phyloP scores from a whole-genome alignment of 2,329 filamentous ascomycete genomes.

The Alternaria infectoria region DNA sequence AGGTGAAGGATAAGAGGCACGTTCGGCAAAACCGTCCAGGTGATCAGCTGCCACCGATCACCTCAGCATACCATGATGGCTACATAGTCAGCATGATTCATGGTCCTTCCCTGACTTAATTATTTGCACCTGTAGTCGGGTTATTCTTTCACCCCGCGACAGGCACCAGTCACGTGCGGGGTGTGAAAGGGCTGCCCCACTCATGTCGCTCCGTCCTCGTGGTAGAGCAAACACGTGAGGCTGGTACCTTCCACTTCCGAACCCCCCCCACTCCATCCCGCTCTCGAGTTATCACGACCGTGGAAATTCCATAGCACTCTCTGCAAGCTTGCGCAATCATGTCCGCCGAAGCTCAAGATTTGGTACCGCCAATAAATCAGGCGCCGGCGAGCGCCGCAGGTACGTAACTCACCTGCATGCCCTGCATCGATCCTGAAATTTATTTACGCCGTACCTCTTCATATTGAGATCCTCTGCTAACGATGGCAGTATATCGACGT shows the following conservation, averaged over 20 bases:
- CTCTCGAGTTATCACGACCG: not conserved
- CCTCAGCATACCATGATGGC: not conserved
- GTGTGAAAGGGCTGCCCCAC: slow-evolving; percentile 13
- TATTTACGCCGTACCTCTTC: not conserved
- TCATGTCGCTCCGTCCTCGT: not conserved
- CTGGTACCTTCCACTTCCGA: not conserved
- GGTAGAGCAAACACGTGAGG: not conserved
- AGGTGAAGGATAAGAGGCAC: not conserved
- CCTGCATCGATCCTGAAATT: not conserved
- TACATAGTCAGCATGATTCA: not conserved
- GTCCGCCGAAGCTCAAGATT: not conserved
- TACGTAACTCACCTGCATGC: not conserved
- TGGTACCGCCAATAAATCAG: not conserved
- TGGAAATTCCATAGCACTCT: not conserved
- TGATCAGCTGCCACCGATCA: not conserved
- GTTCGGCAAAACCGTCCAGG: not conserved
- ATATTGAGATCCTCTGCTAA: not conserved
- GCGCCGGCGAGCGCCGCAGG: slow-evolving; percentile 4
- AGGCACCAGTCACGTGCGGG: slow-evolving; percentile 3
- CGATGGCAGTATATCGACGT: slow-evolving; percentile 3
- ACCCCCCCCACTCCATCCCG: not conserved
- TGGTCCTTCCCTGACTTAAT: not conserved
- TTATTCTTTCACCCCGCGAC: not conserved
- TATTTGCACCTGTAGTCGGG: not conserved
- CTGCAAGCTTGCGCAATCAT: not conserved